Conservation (phyloP, 768 basidiomycete species). For the Rhodotorula sphaerocarpa region DNA sequence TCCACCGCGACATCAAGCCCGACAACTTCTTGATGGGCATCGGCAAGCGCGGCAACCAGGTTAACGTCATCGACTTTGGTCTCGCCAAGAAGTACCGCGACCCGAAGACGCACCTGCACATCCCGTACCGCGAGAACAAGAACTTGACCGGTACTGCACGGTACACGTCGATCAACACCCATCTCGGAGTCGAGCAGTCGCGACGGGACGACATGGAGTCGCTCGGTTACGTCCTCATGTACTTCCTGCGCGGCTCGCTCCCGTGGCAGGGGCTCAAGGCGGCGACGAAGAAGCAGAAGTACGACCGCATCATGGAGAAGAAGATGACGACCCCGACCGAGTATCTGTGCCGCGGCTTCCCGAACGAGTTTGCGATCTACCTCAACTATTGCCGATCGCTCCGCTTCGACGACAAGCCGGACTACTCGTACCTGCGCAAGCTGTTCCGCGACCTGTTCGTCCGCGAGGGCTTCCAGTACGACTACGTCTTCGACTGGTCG, state of each 20-base stretch:
- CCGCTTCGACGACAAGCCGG: conserved; percentile 99
- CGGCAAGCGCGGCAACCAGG: conserved; percentile 97
- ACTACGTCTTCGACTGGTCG: conserved; percentile 97
- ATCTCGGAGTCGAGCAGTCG: conserved; percentile 95
- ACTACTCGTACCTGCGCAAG: conserved; percentile 99
- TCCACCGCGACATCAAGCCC: conserved; percentile 96
- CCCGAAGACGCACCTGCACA: conserved; percentile 98
- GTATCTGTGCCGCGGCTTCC: conserved; percentile 96
- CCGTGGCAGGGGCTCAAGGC: conserved; percentile 99
- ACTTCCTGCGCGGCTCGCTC: conserved; percentile 95
- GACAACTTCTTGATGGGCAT: conserved; percentile 99
- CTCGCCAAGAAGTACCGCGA: conserved; percentile 99
- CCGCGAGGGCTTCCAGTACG: conserved; percentile 82
- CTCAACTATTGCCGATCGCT: conserved; percentile 97
- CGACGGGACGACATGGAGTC: conserved; percentile 97
- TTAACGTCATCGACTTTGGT: conserved; percentile 93
- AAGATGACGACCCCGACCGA: conserved; percentile 98
- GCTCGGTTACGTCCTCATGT: conserved; percentile 98
- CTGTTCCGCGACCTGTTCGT: conserved; percentile 66
- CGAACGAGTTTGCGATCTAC: conserved; percentile 98
- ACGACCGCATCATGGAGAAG: conserved; percentile 99
- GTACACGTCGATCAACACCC: conserved; percentile 99
- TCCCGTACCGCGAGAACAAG: conserved; percentile 99
- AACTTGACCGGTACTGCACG: conserved; percentile 97
- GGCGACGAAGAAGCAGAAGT: conserved; percentile 99